A percentile compares a stretch with the other conserved stretches of the same genome.
These are phyloP conservation scores for Aspergillus spinulosporus DNA, from an alignment of 2,329 filamentous ascomycete species.

Conservation along the genomic window DNA sequence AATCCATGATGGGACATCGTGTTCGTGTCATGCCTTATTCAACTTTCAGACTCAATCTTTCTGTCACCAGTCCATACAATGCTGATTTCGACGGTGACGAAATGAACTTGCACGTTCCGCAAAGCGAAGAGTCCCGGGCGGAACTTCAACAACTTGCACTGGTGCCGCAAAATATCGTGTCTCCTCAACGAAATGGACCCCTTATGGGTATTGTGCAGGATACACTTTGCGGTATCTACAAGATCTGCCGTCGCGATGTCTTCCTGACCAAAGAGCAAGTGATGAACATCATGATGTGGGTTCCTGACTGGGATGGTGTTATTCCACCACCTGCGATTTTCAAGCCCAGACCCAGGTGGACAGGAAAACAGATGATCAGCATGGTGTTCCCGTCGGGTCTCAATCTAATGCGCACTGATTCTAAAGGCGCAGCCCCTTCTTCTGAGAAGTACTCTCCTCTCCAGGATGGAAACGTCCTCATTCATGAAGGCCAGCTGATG, in stretches of 20 bases:
- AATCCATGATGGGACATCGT: slow-evolving; percentile 99
- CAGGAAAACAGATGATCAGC: slow-evolving; percentile 95
- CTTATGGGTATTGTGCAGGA: slow-evolving; percentile 99
- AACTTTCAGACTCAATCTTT: slow-evolving; percentile 95
- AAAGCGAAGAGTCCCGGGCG: slow-evolving; percentile 93
- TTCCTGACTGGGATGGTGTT: slow-evolving; percentile 94
- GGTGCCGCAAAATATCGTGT: slow-evolving; percentile 98
- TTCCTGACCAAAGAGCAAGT: slow-evolving; percentile 88
- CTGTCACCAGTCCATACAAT: slow-evolving; percentile 98
- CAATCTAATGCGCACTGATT: slow-evolving; percentile 66
- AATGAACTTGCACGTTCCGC: slow-evolving; percentile 99
- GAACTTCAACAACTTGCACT: slow-evolving; percentile 93
- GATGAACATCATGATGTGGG: slow-evolving; percentile 97
- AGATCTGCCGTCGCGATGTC: slow-evolving; percentile 88
- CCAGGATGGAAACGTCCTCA: slow-evolving; percentile 75
- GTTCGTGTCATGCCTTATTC: slow-evolving; percentile 99
- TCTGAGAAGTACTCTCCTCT: slow-evolving; percentile 59
- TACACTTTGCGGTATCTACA: slow-evolving; percentile 93
- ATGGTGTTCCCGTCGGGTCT: slow-evolving; percentile 86
- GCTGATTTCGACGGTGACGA: slow-evolving; percentile 99
- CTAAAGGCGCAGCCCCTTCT: slow-evolving; percentile 59
- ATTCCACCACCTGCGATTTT: slow-evolving; percentile 92
- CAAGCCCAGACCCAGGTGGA: slow-evolving; percentile 91
- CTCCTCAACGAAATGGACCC: slow-evolving; percentile 92
- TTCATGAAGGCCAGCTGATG: slow-evolving; percentile 84